Evolutionary conservation across 306 rosid species (phyloP), one percentile per base, ranked within the genome.

Genomic region (Cyclanthera cordifolia): DNA sequence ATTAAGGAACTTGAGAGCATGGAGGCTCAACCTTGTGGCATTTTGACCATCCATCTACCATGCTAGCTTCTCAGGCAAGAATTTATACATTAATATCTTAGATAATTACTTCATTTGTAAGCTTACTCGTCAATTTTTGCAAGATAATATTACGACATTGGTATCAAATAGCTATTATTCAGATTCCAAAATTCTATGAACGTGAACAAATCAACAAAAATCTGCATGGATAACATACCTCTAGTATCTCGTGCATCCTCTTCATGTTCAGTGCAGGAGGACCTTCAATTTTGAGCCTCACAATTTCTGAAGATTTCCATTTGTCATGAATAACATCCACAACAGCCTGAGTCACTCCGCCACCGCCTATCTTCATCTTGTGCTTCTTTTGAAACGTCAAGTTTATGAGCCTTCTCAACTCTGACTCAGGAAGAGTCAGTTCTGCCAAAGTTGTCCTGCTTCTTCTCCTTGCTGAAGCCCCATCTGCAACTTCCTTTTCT

Each of bases 211-310:
- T 67, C 56, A 72, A 64, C 34, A 34, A 5, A 34, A 49, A 32
- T 60, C 45, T 15, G 72, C 64, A 58, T 24, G 68, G 72, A 72
- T 75, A 81, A 34, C 86, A 83, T 75, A 93, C 98, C 98, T 93
- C 98, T 19, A 93, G 69, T 69, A 93, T 86, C 79, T 93, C 96
- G 72, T 93, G 99, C 91, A 86, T 87, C 78, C 96, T 86, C 81
- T 72, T 90, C 99, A 93, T 93, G 80, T 93, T 93, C 66, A 93
- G 95, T 3, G 96, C 99, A 54, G 99, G 86, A 1, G 85, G 84
- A 20, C 99, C 99, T 79, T 89, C 94, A 1, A 93, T 83, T 81
- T 86, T 90, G 19, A 93, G 83, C 77, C 99, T 81, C 75, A 93
- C 95, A 76, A 90, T 87, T 85, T 93, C 99, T 0, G 84, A 72